Conservation (phyloP, 1,284 basidiomycete genomes). For the Vanrija humicola region DNA sequence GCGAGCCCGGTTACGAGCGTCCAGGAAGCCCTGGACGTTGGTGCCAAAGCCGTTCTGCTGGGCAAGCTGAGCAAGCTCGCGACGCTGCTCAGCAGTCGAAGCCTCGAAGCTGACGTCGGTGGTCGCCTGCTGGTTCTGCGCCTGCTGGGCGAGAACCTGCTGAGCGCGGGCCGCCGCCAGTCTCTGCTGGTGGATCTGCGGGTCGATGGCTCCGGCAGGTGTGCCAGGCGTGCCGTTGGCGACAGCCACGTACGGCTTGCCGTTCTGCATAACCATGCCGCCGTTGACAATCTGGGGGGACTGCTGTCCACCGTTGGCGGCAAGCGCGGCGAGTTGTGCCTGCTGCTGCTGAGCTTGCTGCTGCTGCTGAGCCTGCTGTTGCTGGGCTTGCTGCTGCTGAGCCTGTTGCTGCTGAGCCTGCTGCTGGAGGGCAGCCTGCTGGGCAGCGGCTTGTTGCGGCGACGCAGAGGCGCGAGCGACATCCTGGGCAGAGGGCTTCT, state of each 20-base stretch:
- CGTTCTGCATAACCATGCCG: slow-evolving; percentile 18
- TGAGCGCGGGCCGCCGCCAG: slow-evolving; percentile 13
- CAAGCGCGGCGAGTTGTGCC: slow-evolving; percentile 1
- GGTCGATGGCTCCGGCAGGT: slow-evolving; percentile 14
- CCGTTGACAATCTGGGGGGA: slow-evolving; percentile 29
- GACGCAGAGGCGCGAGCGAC: slow-evolving; percentile 1
- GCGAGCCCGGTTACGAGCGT: slow-evolving; percentile 22
- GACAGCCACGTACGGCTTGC: slow-evolving; percentile 22
- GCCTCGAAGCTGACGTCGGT: slow-evolving; percentile 16
- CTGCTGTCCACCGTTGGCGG: slow-evolving; percentile 5
- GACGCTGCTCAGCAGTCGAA: slow-evolving; percentile 21
- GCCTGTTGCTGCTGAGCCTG: slow-evolving; percentile 9
- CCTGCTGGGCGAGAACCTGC: slow-evolving; percentile 7
- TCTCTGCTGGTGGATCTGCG: slow-evolving; percentile 19
- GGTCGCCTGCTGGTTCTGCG: slow-evolving; percentile 1
- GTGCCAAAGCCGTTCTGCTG: slow-evolving; percentile 26
- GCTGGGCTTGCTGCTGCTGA: slow-evolving; percentile 10
- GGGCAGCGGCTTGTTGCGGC: slow-evolving; percentile 5
- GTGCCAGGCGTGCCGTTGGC: slow-evolving; percentile 14
- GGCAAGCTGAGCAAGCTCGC: slow-evolving; percentile 18
- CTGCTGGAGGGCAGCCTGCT: slow-evolving; percentile 6
- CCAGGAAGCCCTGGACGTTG: slow-evolving; percentile 31
- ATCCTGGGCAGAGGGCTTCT: slow-evolving; percentile 10
- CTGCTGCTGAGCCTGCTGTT: slow-evolving; percentile 10
- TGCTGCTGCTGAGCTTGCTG: slow-evolving; percentile 16